Evolutionary conservation across 2,329 filamentous ascomycete species (phyloP), one percentile per base, ranked within the genome.

Genomic region (Sporothrix brunneoviolacea): DNA sequence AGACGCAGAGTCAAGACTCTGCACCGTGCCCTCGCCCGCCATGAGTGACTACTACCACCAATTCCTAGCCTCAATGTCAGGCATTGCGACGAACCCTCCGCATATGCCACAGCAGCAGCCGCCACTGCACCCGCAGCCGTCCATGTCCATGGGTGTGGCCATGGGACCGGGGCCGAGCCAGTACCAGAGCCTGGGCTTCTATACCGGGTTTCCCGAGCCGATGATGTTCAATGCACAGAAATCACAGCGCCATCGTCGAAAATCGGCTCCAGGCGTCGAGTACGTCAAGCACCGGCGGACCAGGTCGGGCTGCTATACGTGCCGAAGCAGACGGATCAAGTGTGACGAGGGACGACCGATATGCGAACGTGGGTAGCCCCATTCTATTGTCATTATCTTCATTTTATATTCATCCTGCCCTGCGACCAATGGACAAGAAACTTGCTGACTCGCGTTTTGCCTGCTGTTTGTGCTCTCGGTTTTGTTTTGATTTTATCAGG

Each of bases 201-300:
- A 76, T 54, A 65, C 71, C 10, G 70, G 72, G 10, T 76, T 74
- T 52, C 67, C 73, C 6, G 75, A 79, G 32, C 71, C 74, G 6
- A 67, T 71, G 37, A 66, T 72, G 62, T 72, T 75, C 54, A 72
- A 53, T 21, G 61, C 70, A 2, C 64, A 72, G 15, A 77, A 77
- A 58, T 57, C 71, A 10, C 70, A 73, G 44, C 71, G 76, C 59
- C 69, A 66, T 55, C 70, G 77, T 45, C 72, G 76, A 51, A 80
- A 79, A 57, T 77, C 76, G 1, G 61, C 69, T 9, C 64, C 70
- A 2, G 74, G 72, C 3, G 55, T 71, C 42, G 87, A 94, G 55
- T 84, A 86, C 62, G 86, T 94, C 58, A 97, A 97, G 68, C 91
- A 97, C 65, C 85, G 91, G 55, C 82, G 93, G 59, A 97, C 93